Percentiles rank a stretch among this genome's conserved stretches.
phyloP scores from a whole-genome alignment of 192 early-diverging fungal genomes.

The Coemansia sp. region DNA sequence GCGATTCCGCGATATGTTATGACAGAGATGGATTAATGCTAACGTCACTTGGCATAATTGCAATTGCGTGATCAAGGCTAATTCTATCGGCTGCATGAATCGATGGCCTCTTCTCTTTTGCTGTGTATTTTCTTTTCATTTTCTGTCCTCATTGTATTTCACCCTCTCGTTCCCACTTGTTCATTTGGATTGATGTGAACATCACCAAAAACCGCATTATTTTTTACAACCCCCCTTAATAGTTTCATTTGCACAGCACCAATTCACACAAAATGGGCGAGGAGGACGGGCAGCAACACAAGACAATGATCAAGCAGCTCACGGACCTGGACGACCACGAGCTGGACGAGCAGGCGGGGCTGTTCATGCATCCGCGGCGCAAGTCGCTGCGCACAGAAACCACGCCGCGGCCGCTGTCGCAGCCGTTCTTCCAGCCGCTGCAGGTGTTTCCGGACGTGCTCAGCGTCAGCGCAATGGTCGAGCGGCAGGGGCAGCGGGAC shows the following conservation, averaged over 20 bases:
- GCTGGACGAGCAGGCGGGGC: conserved; percentile 53
- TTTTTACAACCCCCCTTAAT: background rate
- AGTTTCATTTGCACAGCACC: no score
- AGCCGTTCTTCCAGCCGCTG: conserved; percentile 53
- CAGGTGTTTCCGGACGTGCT: conserved; percentile 54
- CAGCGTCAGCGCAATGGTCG: conserved; percentile 52
- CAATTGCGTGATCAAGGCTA: background rate
- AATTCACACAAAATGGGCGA: background rate
- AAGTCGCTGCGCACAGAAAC: conserved; percentile 41
- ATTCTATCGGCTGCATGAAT: background rate
- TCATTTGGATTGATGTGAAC: no score
- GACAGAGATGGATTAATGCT: no score
- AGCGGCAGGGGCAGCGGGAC: conserved; percentile 42
- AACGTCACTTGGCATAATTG: no score
- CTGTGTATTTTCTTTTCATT: background rate
- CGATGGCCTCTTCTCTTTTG: background rate
- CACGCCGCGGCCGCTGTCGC: conserved; percentile 44
- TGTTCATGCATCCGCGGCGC: conserved; percentile 51
- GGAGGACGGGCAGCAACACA: conserved; percentile 44
- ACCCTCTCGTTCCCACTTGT: background rate
- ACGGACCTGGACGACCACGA: conserved; percentile 55
- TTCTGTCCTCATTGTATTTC: no score
- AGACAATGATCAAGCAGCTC: conserved; percentile 56
- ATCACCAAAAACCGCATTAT: no score
- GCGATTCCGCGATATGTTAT: no score